Evolutionary conservation across 257 asterid genomes (phyloP), one percentile per base, ranked within the genome.

Genomic region (Cinchona pubescens): DNA sequence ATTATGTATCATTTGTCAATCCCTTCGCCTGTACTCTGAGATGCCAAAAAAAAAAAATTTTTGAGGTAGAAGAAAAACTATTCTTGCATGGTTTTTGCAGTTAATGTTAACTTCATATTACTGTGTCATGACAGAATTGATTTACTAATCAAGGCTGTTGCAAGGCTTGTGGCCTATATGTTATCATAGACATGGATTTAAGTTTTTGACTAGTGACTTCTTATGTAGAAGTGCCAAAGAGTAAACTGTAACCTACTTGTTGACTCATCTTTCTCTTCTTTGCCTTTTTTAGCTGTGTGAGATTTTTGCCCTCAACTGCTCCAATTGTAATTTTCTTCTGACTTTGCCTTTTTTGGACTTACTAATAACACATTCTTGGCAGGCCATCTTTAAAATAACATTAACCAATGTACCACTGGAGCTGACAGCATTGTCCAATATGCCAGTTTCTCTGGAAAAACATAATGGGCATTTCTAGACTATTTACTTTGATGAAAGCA

Each of bases 381-480:
- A 82, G 85, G 88, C 85, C 5, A 85, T 83, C 58, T 82, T 85
- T 70, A 80, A 82, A 75, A 82, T 85, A 76, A 75, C 83, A 51
- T 27, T 85, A 69, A 80, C 78, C 55, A 78, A 75, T 75, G 73
- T 85, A 67, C 86, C 88, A 45, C 80, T 80, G 3, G 84, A 85
- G 70, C 59, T 82, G 75, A 78, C 82, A 37, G 78, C 88, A 71
- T 67, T 85, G 76, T 85, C 88, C 42, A 85, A 51, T 59, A 85
- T 82, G 88, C 88, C 88, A 13, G 69, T 85, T 59, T 63, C 68
- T 37, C 75, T 79, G 46, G 88, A 85, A 69, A 77, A 79, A 43
- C 25, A 67, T 25, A 14, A 78, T 40, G 85, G 82, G 27, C 56
- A 73, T 51, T 42, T 67, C 53, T 82, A 85, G 75, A 82, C 86